Conservation (phyloP, 768 basidiomycete genomes). For the Botryobasidium botryosum region DNA sequence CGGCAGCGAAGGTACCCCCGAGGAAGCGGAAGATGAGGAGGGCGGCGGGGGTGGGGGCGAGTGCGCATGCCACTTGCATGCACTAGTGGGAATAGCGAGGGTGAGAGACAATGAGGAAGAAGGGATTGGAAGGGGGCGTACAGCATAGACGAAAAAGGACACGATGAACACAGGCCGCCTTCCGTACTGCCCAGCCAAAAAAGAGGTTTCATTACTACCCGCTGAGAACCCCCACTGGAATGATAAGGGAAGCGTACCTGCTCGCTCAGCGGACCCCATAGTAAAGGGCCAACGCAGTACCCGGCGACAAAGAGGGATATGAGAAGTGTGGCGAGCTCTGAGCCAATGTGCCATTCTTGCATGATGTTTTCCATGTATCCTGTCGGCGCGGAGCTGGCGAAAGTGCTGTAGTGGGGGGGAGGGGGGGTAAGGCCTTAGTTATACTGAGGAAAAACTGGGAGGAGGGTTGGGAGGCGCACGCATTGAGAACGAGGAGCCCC, state of each 20-base stretch:
- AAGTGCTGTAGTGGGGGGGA: slow-evolving; percentile 7
- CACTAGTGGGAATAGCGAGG: too few relatives aligned
- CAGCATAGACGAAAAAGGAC: slow-evolving; percentile 18
- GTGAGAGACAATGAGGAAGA: too few relatives aligned
- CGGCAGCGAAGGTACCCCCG: slow-evolving; percentile 13
- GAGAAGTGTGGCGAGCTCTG: slow-evolving; percentile 6
- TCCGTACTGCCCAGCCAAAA: too few relatives aligned
- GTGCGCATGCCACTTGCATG: slow-evolving; percentile 21
- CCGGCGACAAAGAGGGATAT: slow-evolving; percentile 9
- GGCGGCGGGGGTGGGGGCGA: slow-evolving; percentile 20
- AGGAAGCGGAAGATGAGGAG: slow-evolving; percentile 18
- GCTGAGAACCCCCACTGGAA: too few relatives aligned
- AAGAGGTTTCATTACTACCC: too few relatives aligned
- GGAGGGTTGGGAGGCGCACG: background rate
- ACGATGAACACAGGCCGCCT: slow-evolving; percentile 22
- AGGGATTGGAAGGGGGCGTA: too few relatives aligned
- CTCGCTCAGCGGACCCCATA: slow-evolving; percentile 20
- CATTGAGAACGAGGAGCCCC: slow-evolving; percentile 11
- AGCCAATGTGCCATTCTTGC: slow-evolving; percentile 6
- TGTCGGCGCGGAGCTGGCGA: slow-evolving; percentile 5
- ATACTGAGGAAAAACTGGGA: background rate
- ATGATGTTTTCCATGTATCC: slow-evolving; percentile 7
- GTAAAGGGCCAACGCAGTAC: slow-evolving; percentile 19
- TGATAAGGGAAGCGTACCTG: too few relatives aligned
- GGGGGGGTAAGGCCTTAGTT: background rate